Evolutionary conservation across 1,284 basidiomycete genomes (phyloP).

Genomic region (Ustilago xerochloae): DNA sequence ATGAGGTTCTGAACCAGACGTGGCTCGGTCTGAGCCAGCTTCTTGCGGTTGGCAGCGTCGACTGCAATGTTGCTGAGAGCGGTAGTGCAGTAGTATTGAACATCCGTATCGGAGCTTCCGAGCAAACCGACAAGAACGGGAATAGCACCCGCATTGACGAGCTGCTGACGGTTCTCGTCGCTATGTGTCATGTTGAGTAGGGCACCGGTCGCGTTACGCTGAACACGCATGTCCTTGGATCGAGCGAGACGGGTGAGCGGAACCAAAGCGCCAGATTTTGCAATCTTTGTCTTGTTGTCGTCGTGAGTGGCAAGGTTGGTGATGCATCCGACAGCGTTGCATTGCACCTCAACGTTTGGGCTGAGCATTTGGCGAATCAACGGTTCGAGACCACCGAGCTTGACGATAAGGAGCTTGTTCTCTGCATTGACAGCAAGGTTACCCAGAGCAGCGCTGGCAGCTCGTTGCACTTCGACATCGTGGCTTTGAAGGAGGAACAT

Average conservation of each 20-base stretch:
- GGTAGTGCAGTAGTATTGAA: constrained; percentile 99
- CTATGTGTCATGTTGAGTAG: constrained; percentile 97
- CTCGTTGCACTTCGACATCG: constrained; percentile 98
- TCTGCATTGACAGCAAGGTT: constrained; percentile 99
- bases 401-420: constrained; percentile 98
- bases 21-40: constrained; percentile 92
- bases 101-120: constrained; percentile 97
- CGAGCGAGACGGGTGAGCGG: constrained; percentile 94
- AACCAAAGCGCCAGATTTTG: constrained; percentile 96
- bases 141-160: constrained; percentile 98
- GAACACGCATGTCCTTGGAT: constrained; percentile 99
- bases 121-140: constrained; percentile 95
- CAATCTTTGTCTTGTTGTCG: constrained; percentile 99
- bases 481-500: constrained; percentile 97
- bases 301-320: constrained; percentile 99
- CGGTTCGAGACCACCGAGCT: constrained; percentile 95
- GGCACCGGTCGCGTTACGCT: constrained; percentile 97
- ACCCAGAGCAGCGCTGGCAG: constrained; percentile 96
- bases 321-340: constrained; percentile 99
- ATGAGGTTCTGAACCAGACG: constrained; percentile 95
- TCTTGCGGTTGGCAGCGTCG: constrained; percentile 81
- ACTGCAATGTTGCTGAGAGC: constrained; percentile 95
- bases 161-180: constrained; percentile 97
- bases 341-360: constrained; percentile 99
- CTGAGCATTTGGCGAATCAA: constrained; percentile 99